Percentiles rank a stretch among this genome's conserved stretches.
These are phyloP conservation scores for Skeletonema tropicum DNA, from an alignment of 108 stramenopile genomes.

Conservation along the genomic window DNA sequence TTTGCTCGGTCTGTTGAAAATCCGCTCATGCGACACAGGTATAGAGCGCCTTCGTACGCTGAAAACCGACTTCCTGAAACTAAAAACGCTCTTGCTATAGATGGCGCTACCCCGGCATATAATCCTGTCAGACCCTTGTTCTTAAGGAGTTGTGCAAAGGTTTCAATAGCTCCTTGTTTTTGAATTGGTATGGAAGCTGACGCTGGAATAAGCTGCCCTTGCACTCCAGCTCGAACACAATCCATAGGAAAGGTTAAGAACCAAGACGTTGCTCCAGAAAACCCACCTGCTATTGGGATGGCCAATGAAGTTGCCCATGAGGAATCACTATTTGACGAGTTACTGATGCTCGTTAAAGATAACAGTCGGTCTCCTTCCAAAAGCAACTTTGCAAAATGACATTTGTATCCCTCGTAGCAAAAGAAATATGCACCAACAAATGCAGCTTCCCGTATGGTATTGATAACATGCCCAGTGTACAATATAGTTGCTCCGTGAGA, in stretches of 20 bases:
- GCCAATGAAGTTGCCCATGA: slow-evolving; percentile 51
- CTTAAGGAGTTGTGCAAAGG: slow-evolving; percentile 51
- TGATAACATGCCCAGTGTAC: slow-evolving; percentile 86
- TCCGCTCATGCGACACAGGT: slow-evolving; percentile 57
- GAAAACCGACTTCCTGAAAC: slow-evolving; percentile 90
- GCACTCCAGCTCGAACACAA: slow-evolving; percentile 86
- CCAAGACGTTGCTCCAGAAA: slow-evolving; percentile 87
- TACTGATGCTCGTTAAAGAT: slow-evolving; percentile 5
- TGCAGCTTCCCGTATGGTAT: slow-evolving; percentile 81
- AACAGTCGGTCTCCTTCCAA: slow-evolving; percentile 19
- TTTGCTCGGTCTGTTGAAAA: slow-evolving; percentile 21
- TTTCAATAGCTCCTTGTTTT: slow-evolving; percentile 51
- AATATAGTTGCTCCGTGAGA: slow-evolving; percentile 64
- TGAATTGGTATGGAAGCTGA: slow-evolving; percentile 27
- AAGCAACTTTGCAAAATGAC: slow-evolving; percentile 29
- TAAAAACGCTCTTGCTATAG: slow-evolving; percentile 85
- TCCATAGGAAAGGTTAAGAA: slow-evolving; percentile 89
- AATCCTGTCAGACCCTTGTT: slow-evolving; percentile 79
- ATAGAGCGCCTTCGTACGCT: slow-evolving; percentile 87
- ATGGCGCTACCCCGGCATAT: slow-evolving; percentile 85
- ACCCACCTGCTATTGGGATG: slow-evolving; percentile 87
- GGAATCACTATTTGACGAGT: not conserved
- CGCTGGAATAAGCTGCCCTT: slow-evolving; percentile 57
- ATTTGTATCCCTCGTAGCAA: slow-evolving; percentile 84
- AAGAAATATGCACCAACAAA: slow-evolving; percentile 90